Base-by-base conservation (phyloP, 1,284 basidiomycete species). In the Rhodotorula sp. region DNA sequence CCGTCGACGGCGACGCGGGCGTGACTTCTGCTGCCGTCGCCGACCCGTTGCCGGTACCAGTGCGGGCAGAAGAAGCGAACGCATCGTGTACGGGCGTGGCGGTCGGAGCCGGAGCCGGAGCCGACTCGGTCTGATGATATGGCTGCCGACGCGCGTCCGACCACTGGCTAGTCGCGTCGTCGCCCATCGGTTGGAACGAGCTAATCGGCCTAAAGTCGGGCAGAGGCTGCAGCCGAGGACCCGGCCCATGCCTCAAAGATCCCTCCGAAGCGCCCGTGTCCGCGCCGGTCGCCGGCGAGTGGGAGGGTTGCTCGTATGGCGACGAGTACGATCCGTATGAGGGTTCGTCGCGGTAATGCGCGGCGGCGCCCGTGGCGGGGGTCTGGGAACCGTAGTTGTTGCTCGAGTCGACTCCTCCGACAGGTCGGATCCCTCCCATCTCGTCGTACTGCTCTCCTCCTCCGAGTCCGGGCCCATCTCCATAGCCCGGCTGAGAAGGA, bases 191-290 rank as follows among this genome's bases (percentile, higher is more conserved):
- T n/a, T 14, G 69, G 66, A 15, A 48, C 38, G 5, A 62, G 55
- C 70, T 67, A 18, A 71, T 38, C 18, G 70, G 64, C 16, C 67
- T 50, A 47, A 71, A 71, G 31, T 71, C 66, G 26, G 70, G 70
- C 5, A 71, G 64, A 5, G 70, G 70, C n/a, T 71, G 63, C 15
- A 71, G 63, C 38, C 68, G 70, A 1, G 70, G 70, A 10, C 70
- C 66, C 15, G 61, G 48, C 38, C 47, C 47, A 47, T 47, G 23
- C 45, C 45, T 23, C 21, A 19, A 15, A 43, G n/a, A 38, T 16
- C 58, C 26, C 45, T 23, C 45, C 55, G 38, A 16, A 26, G 50
- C 18, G 50, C 28, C 28, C 3, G 28, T 3, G 3, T 26, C 16
- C 59, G 63, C 16, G 54, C 43, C 43, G 1, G 48, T 59, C 28